Percentiles rank a stretch among this genome's conserved stretches.
Evolutionary conservation across 2,329 filamentous ascomycete genomes (phyloP).

Genomic region (Clathrospora elynae): DNA sequence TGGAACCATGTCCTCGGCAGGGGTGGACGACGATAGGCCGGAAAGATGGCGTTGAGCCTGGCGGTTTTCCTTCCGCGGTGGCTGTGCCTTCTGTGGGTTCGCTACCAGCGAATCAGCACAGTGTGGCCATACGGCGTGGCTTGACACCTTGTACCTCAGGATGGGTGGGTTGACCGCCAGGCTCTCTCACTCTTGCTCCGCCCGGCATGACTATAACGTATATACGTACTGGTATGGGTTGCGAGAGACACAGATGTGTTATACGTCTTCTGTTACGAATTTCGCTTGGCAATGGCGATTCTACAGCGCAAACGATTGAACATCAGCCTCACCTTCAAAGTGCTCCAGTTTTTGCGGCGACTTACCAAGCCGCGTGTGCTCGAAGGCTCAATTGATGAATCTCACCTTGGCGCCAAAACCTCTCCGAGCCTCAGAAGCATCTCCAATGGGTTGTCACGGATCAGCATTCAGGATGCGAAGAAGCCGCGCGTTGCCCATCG

Average conservation of each 20-base stretch:
- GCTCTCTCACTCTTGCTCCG: slow-evolving; percentile 36
- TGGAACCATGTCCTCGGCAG: slow-evolving; percentile 19
- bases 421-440: slow-evolving; percentile 35
- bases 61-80: slow-evolving; percentile 11
- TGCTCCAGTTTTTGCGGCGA: slow-evolving; percentile 48
- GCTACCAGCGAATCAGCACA: slow-evolving; percentile 23
- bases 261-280: slow-evolving; percentile 23
- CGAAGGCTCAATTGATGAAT: slow-evolving; percentile 24
- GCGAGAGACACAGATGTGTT: slow-evolving; percentile 15
- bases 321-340: slow-evolving; percentile 46
- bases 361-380: slow-evolving; percentile 42
- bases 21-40: slow-evolving; percentile 27
- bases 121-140: slow-evolving; percentile 23
- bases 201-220: slow-evolving; percentile 25
- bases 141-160: slow-evolving; percentile 22
- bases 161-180: slow-evolving; percentile 27
- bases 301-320: slow-evolving; percentile 32
- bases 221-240: slow-evolving; percentile 27
- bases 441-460: slow-evolving; percentile 33
- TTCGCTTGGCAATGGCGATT: slow-evolving; percentile 41
- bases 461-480: slow-evolving; percentile 28
- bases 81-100: slow-evolving; percentile 16
- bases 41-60: slow-evolving; percentile 16
- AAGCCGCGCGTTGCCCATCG: slow-evolving; percentile 30
- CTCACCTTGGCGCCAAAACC: slow-evolving; percentile 29